These are phyloP conservation scores for Diaporthe citrichinensis DNA, from an alignment of 2,329 filamentous ascomycete genomes.

Conservation along the genomic window DNA sequence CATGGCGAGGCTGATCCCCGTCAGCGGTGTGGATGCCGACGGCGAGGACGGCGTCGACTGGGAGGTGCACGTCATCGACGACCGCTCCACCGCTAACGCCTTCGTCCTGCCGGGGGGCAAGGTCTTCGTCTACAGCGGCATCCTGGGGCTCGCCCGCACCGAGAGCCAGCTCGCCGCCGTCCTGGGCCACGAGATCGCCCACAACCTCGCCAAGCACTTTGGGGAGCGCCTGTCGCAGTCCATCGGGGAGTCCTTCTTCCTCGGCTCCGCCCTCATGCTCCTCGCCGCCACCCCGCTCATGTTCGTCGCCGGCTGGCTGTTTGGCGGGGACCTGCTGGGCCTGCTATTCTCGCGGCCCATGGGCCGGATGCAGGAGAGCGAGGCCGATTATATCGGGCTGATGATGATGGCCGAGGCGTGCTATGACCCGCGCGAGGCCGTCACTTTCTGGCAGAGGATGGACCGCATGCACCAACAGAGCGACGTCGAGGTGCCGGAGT, in stretches of 20 bases:
- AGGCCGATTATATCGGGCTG: constrained; percentile 85
- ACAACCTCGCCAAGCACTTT: constrained; percentile 78
- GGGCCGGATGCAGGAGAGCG: constrained; percentile 78
- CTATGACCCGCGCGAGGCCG: constrained; percentile 78
- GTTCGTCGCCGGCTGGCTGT: constrained; percentile 56
- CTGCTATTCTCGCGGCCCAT: constrained; percentile 78
- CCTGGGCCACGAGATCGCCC: constrained; percentile 84
- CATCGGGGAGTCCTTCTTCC: constrained; percentile 66
- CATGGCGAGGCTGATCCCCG: constrained; percentile 76
- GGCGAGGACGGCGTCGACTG: constrained; percentile 61
- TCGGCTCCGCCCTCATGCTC: constrained; percentile 65
- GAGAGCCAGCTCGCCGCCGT: constrained; percentile 82
- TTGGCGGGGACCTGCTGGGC: constrained; percentile 67
- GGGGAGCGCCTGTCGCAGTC: constrained; percentile 73
- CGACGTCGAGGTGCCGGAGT: constrained; percentile 72
- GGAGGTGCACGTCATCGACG: constrained; percentile 82
- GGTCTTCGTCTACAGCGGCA: constrained; percentile 83
- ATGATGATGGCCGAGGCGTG: constrained; percentile 88
- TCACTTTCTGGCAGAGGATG: constrained; percentile 78
- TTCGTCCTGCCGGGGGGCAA: constrained; percentile 85
- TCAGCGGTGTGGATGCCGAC: constrained; percentile 66
- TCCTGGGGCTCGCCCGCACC: constrained; percentile 75
- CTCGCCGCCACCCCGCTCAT: constrained; percentile 60
- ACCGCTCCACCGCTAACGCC: constrained; percentile 74
- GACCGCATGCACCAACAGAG: constrained; percentile 57